These are phyloP conservation scores for Wickerhamomyces queroliae DNA, from an alignment of 805 yeast species.

Conservation along the genomic window DNA sequence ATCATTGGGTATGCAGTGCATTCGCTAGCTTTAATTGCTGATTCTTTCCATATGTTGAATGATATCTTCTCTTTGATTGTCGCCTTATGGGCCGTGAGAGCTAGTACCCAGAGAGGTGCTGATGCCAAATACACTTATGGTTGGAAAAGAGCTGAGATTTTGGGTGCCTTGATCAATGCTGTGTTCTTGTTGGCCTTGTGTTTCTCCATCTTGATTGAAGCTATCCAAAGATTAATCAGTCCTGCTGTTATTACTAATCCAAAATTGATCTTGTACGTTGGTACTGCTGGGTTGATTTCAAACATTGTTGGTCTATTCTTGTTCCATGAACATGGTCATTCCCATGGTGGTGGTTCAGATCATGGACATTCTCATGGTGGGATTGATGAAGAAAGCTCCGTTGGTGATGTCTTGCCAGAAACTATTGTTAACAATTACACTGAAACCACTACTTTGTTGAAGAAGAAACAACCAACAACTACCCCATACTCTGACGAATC, in stretches of 20 bases:
- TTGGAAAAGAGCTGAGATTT: constrained; percentile 95
- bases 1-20: constrained; percentile 87
- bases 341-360: constrained; percentile 33
- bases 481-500: constrained; percentile 14
- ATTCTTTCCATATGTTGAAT: constrained; percentile 95
- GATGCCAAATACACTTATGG: constrained; percentile 93
- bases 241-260: constrained; percentile 82
- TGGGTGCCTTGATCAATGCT: constrained; percentile 92
- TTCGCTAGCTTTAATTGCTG: constrained; percentile 92
- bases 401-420: constrained; percentile 37
- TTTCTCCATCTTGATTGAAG: constrained; percentile 87
- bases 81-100: constrained; percentile 95
- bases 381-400: constrained; percentile 17
- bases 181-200: constrained; percentile 90
- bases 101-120: constrained; percentile 74
- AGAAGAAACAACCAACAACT: constrained; percentile 1
- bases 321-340: constrained; percentile 82
- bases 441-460: constrained; percentile 13
- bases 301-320: constrained; percentile 78
- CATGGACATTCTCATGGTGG: constrained; percentile 32
- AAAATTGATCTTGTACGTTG: constrained; percentile 75
- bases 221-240: constrained; percentile 78
- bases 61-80: constrained; percentile 85
- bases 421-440: constrained; percentile 34
- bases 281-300: constrained; percentile 75